These are phyloP conservation scores for Ensete glaucum DNA, from an alignment of 176 grass and related monocot species.

Conservation along the genomic window DNA sequence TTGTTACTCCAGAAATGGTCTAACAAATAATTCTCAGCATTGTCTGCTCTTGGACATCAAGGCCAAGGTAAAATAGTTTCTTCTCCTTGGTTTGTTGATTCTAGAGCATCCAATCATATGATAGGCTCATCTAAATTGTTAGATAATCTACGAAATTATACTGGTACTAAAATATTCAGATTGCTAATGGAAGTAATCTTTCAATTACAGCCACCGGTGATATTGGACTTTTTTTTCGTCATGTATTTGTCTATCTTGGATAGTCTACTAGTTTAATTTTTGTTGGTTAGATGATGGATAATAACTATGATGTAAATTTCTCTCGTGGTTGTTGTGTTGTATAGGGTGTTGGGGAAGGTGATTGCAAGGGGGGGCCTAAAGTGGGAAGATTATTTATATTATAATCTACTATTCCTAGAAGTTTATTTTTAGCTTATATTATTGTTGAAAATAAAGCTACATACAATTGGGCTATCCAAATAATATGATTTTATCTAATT, in stretches of 20 bases:
- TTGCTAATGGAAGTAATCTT: neutral
- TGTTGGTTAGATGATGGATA: neutral
- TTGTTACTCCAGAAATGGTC: neutral
- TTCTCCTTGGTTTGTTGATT: neutral
- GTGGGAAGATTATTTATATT: neutral
- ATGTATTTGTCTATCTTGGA: neutral
- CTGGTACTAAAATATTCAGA: neutral
- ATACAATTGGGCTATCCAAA: too few relatives aligned
- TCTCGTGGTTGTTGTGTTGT: neutral
- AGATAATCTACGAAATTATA: neutral
- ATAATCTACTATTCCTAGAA: neutral
- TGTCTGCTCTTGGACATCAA: neutral
- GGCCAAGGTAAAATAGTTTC: neutral
- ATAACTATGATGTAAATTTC: neutral
- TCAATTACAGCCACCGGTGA: neutral
- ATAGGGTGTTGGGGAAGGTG: neutral
- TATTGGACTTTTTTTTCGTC: neutral
- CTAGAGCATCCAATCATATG: neutral
- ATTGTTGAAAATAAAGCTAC: neutral
- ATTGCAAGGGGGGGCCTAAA: neutral
- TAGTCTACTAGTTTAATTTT: neutral
- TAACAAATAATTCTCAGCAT: neutral
- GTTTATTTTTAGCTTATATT: neutral
- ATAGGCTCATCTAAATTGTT: neutral
- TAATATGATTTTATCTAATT: too few relatives aligned